Conservation (phyloP, 2,329 filamentous ascomycete genomes). For the Fusarium sp. region DNA sequence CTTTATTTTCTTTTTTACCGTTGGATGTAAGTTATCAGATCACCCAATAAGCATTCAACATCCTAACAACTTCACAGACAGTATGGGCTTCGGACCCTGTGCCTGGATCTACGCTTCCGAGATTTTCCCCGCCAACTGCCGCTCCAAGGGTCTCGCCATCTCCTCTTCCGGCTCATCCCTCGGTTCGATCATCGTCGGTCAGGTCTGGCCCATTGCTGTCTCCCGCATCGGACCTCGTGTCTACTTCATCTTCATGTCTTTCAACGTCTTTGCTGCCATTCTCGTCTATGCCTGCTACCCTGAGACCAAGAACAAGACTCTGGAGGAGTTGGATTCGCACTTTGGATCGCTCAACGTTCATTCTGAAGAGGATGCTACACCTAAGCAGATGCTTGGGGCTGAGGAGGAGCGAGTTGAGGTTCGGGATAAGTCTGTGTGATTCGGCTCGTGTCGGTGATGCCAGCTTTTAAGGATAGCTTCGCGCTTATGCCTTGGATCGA, state of each 20-base stretch:
- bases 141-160: conserved; percentile 13
- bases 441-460: rapidly evolving
- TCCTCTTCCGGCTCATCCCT: conserved; percentile 14
- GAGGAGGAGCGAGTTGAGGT: conserved; percentile 1
- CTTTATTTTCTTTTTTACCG: conserved; percentile 16
- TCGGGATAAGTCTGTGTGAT: not conserved
- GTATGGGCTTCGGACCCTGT: conserved; percentile 14
- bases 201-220: conserved; percentile 13
- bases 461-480: not conserved
- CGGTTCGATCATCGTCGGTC: conserved; percentile 9
- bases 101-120: conserved; percentile 20
- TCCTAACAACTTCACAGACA: not conserved
- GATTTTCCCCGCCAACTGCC: conserved; percentile 19
- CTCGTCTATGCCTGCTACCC: conserved; percentile 18
- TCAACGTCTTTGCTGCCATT: conserved; percentile 6
- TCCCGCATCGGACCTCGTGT: not conserved
- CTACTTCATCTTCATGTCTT: conserved; percentile 18
- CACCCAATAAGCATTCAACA: rapidly evolving
- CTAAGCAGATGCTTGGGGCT: conserved; percentile 14
- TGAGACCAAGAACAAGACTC: conserved; percentile 10
- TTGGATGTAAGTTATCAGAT: not conserved
- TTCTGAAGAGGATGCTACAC: conserved; percentile 12
- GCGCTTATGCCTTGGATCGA: rapidly evolving
- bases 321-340: conserved; percentile 16
- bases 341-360: conserved; percentile 15